These are phyloP conservation scores for Trypanosoma grayi DNA, from an alignment of 208 protist genomes.

Conservation along the genomic window DNA sequence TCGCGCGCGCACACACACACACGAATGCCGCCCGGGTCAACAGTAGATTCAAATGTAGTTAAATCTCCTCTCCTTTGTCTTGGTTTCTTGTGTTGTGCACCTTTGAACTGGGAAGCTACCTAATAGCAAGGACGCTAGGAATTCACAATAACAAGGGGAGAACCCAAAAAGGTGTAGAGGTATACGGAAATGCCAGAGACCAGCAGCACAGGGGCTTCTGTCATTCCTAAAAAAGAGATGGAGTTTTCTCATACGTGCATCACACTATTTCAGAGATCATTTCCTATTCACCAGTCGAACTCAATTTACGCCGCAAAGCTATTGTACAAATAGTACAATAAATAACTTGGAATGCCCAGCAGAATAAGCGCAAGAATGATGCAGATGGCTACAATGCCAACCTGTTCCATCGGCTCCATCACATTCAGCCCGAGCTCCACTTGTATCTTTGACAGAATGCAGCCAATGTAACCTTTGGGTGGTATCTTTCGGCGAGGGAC, in stretches of 20 bases:
- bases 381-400: slow-evolving; percentile 27
- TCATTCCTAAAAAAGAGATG: too few species aligned
- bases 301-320: neutral
- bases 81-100: neutral
- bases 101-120: neutral
- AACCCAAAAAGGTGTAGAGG: slow-evolving; percentile 12
- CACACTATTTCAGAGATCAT: neutral
- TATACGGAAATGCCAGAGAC: too few species aligned
- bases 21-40: too few species aligned
- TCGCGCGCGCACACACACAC: too few species aligned
- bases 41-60: neutral
- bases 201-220: too few species aligned
- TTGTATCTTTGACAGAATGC: slow-evolving; percentile 34
- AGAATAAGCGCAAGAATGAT: slow-evolving; percentile 29
- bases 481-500: slow-evolving; percentile 36
- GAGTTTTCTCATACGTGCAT: neutral
- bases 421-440: slow-evolving; percentile 48
- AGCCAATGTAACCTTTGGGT: slow-evolving; percentile 25
- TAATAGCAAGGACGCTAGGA: neutral
- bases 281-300: neutral
- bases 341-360: slow-evolving; percentile 19
- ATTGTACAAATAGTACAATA: slow-evolving; percentile 4
- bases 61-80: slow-evolving; percentile 1
- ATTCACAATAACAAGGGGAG: neutral
- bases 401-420: slow-evolving; percentile 54